Conservation (phyloP, 805 yeast species). For the Ogataea saltuana region DNA sequence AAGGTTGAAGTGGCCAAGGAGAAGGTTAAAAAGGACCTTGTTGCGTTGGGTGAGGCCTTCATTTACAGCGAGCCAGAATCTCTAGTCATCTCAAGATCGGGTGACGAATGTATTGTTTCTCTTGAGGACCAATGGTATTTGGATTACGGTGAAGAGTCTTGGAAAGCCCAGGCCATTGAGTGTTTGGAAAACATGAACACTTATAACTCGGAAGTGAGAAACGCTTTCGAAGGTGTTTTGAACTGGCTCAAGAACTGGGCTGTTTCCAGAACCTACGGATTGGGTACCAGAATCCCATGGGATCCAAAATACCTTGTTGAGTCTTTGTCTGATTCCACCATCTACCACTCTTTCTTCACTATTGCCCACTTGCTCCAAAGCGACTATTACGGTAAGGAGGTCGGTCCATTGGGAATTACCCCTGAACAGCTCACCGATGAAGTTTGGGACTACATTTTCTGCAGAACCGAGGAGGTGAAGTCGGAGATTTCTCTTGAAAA, state of each 20-base stretch:
- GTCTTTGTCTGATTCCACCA: slow-evolving; percentile 92
- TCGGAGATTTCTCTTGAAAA: slow-evolving; percentile 64
- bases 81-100: slow-evolving; percentile 87
- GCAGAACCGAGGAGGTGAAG: slow-evolving; percentile 59
- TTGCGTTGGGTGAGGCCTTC: slow-evolving; percentile 77
- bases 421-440: slow-evolving; percentile 90
- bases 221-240: slow-evolving; percentile 91
- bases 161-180: slow-evolving; percentile 82
- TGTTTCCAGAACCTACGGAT: slow-evolving; percentile 92
- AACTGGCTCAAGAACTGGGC: slow-evolving; percentile 99
- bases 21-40: slow-evolving; percentile 78
- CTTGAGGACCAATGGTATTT: slow-evolving; percentile 98
- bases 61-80: slow-evolving; percentile 94
- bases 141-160: slow-evolving; percentile 92
- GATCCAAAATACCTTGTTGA: slow-evolving; percentile 91
- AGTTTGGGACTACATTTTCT: slow-evolving; percentile 88
- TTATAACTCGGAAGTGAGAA: slow-evolving; percentile 77
- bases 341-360: slow-evolving; percentile 94
- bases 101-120: slow-evolving; percentile 95
- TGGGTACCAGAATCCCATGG: slow-evolving; percentile 96
- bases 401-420: slow-evolving; percentile 71
- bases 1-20: slow-evolving; percentile 90
- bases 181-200: slow-evolving; percentile 76
- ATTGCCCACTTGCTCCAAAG: slow-evolving; percentile 81
- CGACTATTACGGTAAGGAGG: slow-evolving; percentile 77